Conservation (phyloP, 345 rosid species). For the Eutrema japonicum region DNA sequence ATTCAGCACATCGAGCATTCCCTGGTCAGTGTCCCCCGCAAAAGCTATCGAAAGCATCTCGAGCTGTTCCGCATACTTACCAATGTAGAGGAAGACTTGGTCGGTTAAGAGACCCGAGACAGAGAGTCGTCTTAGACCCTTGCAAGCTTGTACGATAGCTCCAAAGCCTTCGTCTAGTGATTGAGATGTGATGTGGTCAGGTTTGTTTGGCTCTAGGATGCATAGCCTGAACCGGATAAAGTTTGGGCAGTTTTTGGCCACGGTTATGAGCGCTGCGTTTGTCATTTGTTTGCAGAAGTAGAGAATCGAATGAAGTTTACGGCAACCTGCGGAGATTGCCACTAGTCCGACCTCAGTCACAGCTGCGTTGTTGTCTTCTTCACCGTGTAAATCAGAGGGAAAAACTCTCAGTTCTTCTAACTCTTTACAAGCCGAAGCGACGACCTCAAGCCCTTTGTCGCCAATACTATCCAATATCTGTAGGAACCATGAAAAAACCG, state of each 20-base stretch:
- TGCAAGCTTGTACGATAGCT: constrained; percentile 83
- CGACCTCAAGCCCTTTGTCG: constrained; percentile 79
- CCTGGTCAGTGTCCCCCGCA: constrained; percentile 85
- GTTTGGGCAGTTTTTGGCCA: constrained; percentile 82
- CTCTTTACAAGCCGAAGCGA: constrained; percentile 81
- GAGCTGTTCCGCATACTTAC: constrained; percentile 78
- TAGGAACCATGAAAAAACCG: constrained; percentile 14
- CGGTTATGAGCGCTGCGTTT: constrained; percentile 82
- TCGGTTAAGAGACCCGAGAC: constrained; percentile 80
- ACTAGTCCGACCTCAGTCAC: constrained; percentile 92
- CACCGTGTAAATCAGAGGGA: constrained; percentile 74
- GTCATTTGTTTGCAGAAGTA: constrained; percentile 99
- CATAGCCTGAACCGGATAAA: constrained; percentile 82
- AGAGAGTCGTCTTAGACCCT: constrained; percentile 72
- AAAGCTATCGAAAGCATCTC: constrained; percentile 98
- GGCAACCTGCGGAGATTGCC: constrained; percentile 83
- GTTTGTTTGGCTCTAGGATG: constrained; percentile 73
- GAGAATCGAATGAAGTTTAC: constrained; percentile 75
- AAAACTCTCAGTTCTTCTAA: constrained; percentile 89
- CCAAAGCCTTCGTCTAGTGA: constrained; percentile 97
- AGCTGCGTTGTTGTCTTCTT: constrained; percentile 52
- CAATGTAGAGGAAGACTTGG: constrained; percentile 82
- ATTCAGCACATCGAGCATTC: constrained; percentile 80
- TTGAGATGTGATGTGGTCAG: constrained; percentile 69
- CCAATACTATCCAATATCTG: constrained; percentile 95